Base-by-base conservation (phyloP, 495 filamentous ascomycete species). In the Trichocladium antarcticum region DNA sequence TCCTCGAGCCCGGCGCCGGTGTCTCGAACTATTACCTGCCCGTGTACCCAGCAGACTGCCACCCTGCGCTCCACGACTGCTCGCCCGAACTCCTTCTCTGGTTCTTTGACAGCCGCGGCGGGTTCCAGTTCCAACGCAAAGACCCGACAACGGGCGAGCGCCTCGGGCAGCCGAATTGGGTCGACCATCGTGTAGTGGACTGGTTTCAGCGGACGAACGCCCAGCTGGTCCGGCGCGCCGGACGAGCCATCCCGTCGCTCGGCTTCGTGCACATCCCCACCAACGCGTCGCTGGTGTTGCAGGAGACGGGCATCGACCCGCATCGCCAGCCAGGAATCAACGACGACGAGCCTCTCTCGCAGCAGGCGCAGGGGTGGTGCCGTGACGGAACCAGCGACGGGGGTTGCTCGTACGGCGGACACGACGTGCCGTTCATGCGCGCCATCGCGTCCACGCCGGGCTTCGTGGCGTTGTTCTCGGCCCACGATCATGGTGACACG, bases 61-160 rank as follows among this genome's bases (percentile, higher is more conserved):
- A n/a, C 32, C 20, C 17, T 5, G 37, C 4, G 11, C 16, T 28
- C 12, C 4, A 12, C 32, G 28, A 47, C 9, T 61, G 65, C 37
- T 28, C 61, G 0, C 63, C 66, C 0, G 62, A 62, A 11, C 64
- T 82, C 11, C 53, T 89, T 3, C 70, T 87, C 27, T 89, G 81
- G 81, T 87, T 87, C 67, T 87, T 89, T 56, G 84, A 89, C 59
- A 77, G 72, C 45, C 72, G 74, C 29, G 83, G 83, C 32, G 84
- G 84, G 0, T 69, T 68, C 38, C 54, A 65, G 21, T 79, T 72
- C 54, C 74, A 80, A 37, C 62, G 72, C 14, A 57, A 59, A 7
- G 54, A 71, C 11, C 53, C 68, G 10, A 15, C 14, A 1, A 53
- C 57, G 0, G 59, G 53, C 6, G 48, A 62, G 8, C 62, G 48